These are phyloP conservation scores for Solidago caesia DNA, from an alignment of 129 eudicot species.

Conservation along the genomic window DNA sequence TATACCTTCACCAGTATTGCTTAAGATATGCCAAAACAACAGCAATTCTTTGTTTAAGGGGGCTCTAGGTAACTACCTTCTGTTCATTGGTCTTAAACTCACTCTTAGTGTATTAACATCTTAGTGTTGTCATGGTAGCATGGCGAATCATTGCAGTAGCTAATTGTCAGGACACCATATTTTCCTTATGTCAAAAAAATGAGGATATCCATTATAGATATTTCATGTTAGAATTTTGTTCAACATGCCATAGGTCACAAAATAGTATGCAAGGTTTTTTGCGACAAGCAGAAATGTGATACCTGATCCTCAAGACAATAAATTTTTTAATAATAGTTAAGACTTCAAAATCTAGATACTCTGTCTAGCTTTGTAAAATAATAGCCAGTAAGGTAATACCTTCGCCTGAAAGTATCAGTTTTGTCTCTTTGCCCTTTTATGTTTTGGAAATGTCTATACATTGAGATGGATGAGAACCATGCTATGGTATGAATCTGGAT, in stretches of 20 bases:
- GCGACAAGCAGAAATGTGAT: no score
- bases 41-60: not conserved
- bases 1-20: conserved; percentile 23
- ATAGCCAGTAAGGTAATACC: not conserved
- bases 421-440: no score
- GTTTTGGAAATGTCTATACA: no score
- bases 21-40: not conserved
- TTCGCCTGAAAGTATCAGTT: not conserved
- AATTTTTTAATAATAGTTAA: no score
- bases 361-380: no score
- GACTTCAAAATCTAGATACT: no score
- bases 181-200: no score
- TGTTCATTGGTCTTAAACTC: not conserved
- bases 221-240: not conserved
- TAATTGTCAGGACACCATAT: no score
- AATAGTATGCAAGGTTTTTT: not conserved
- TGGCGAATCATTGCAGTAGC: no score
- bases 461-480: not conserved
- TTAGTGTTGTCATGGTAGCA: no score
- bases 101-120: not conserved
- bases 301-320: no score
- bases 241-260: not conserved
- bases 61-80: not conserved
- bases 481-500: conserved; percentile 9
- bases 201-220: no score